Evolutionary conservation across 2,329 filamentous ascomycete genomes (phyloP).

Genomic region (Ophiocordyceps sinensis): DNA sequence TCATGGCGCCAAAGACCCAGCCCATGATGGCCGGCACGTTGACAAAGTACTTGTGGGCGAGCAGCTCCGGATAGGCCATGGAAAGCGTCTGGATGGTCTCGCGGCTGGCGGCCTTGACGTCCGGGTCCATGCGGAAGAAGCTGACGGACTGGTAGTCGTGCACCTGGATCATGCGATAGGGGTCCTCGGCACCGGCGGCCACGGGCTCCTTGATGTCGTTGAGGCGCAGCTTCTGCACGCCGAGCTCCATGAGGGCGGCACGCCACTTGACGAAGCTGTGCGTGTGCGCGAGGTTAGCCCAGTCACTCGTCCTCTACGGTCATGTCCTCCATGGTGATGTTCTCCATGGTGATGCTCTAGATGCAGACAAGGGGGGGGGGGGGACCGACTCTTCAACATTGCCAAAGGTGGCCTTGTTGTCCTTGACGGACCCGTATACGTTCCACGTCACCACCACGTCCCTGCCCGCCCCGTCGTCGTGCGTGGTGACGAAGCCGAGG

Average conservation of each 20-base stretch:
- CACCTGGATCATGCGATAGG: constrained; percentile 82
- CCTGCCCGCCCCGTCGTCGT: constrained; percentile 39
- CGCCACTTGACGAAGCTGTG: constrained; percentile 78
- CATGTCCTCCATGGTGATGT: too few relatives aligned
- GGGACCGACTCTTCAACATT: constrained; percentile 59
- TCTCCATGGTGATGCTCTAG: too few relatives aligned
- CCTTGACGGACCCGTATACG: constrained; percentile 78
- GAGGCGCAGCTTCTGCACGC: constrained; percentile 60
- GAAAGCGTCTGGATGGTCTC: constrained; percentile 73
- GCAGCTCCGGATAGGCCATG: constrained; percentile 75
- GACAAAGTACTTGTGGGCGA: constrained; percentile 82
- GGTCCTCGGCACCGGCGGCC: constrained; percentile 60
- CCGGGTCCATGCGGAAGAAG: constrained; percentile 69
- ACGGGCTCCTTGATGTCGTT: constrained; percentile 53
- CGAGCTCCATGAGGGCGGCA: constrained; percentile 78
- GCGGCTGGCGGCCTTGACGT: constrained; percentile 60
- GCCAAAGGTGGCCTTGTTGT: constrained; percentile 71
- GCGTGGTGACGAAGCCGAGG: constrained; percentile 68
- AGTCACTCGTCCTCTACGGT: too few relatives aligned
- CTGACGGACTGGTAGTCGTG: constrained; percentile 86
- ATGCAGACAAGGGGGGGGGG: too few relatives aligned
- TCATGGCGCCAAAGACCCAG: constrained; percentile 66
- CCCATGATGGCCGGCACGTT: constrained; percentile 88
- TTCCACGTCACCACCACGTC: constrained; percentile 75
- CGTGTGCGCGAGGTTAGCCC: neutral